Base-by-base conservation (phyloP, 2,329 filamentous ascomycete species). In the Aspergillus niger region DNA sequence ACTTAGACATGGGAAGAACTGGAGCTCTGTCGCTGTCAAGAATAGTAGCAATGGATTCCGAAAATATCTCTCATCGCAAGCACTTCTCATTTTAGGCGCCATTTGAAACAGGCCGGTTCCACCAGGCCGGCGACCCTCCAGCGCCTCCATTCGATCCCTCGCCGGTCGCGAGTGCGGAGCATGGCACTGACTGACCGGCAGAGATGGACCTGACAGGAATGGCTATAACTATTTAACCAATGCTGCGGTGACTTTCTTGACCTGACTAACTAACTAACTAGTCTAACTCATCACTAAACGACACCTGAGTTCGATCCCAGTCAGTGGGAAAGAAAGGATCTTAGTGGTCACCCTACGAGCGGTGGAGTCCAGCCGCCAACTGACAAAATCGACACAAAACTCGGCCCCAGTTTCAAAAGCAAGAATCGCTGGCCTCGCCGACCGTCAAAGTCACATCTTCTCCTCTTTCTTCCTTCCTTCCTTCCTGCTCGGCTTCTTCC, bases 41-140 rank as follows among this genome's bases (percentile, higher is more conserved):
- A 57, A 57, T 57, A 57, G 54, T 57, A 57, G 44, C 54, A 57
- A 28, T 30, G 11, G 32, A 36, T 36, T 24, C 41, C 30, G 13
- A 47, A 49, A 39, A 36, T 32, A 48, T 48, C 32, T 30, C 28
- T 38, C 32, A 41, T 24, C 26, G 39, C 52, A 55, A 24, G 41
- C 38, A 41, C 26, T 22, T 28, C 11, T 49, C 44, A 13, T 17
- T 49, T 49, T 56, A 55, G 56, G 63, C 63, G 65, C 65, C 61
- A 62, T 67, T 66, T 63, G 65, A 66, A 66, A 66, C 63, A 56
- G 36, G 38, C 52, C 47, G 64, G 64, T 57, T 60, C 64, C 64
- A 66, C 63, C 60, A 54, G 26, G 24, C 47, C 55, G 43, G 41
- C 56, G 24, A 26, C 55, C 38, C 55, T 48, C 28, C 52, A 57